These are phyloP conservation scores for Talaromyces amestolkiae DNA, from an alignment of 2,329 filamentous ascomycete species.

Conservation along the genomic window DNA sequence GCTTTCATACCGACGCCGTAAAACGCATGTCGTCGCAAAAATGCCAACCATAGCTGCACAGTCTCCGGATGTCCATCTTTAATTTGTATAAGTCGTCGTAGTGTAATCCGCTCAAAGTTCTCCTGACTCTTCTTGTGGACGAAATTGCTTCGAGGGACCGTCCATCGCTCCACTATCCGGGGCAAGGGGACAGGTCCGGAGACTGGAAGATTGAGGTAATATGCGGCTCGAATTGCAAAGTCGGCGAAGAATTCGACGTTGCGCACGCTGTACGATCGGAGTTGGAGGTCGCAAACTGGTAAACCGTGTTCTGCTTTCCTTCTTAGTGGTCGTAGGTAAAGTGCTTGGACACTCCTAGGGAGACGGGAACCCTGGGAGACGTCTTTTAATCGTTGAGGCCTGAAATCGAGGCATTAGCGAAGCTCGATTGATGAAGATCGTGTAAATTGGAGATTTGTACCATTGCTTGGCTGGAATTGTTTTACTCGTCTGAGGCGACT, in stretches of 20 bases:
- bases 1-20: slow-evolving; percentile 99
- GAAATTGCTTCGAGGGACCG: slow-evolving; percentile 82
- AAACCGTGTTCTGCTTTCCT: slow-evolving; percentile 71
- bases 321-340: slow-evolving; percentile 81
- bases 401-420: slow-evolving; percentile 20
- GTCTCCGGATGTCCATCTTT: slow-evolving; percentile 85
- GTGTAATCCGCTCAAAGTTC: slow-evolving; percentile 91
- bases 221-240: slow-evolving; percentile 90
- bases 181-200: slow-evolving; percentile 84
- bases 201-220: slow-evolving; percentile 84
- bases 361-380: slow-evolving; percentile 52
- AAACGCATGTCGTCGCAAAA: slow-evolving; percentile 86
- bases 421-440: not conserved
- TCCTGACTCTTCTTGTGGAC: slow-evolving; percentile 97
- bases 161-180: slow-evolving; percentile 87
- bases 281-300: slow-evolving; percentile 83
- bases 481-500: slow-evolving; percentile 2
- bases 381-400: slow-evolving; percentile 38
- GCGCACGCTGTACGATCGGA: slow-evolving; percentile 85
- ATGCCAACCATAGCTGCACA: slow-evolving; percentile 89
- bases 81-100: slow-evolving; percentile 84
- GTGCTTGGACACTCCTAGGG: slow-evolving; percentile 77
- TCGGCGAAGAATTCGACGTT: slow-evolving; percentile 94
- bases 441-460: slow-evolving; percentile 1
- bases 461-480: slow-evolving; percentile 13